These are phyloP conservation scores for Chlamydomonas eustigma DNA, from an alignment of 139 green algal genomes.

Conservation along the genomic window DNA sequence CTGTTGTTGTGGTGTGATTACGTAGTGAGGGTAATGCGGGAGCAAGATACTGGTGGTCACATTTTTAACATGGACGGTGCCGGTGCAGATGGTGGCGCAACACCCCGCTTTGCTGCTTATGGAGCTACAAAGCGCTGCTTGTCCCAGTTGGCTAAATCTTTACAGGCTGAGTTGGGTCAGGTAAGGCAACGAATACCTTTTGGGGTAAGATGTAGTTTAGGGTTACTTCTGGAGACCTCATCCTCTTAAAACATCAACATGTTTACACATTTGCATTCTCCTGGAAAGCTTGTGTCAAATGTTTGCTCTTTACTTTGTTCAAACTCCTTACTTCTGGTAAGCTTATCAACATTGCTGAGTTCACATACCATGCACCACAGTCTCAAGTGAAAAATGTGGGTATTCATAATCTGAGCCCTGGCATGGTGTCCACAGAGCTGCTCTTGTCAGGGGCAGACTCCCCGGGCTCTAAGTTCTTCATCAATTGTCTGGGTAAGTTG, in stretches of 20 bases:
- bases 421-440: conserved; percentile 93
- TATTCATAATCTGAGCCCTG: conserved; percentile 78
- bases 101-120: conserved; percentile 88
- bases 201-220: no score
- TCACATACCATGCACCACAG: conserved; percentile 18
- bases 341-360: no score
- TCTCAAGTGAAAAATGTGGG: conserved; percentile 64
- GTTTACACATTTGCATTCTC: no score
- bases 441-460: conserved; percentile 80
- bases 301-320: no score
- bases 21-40: conserved; percentile 81
- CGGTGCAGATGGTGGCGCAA: conserved; percentile 67
- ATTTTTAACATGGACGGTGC: conserved; percentile 92
- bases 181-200: no score
- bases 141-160: conserved; percentile 67
- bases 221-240: no score
- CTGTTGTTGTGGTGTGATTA: no score
- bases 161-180: conserved; percentile 55
- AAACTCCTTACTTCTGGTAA: no score
- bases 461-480: conserved; percentile 84
- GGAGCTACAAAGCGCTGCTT: conserved; percentile 88
- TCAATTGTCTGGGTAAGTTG: conserved; percentile 86
- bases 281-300: no score
- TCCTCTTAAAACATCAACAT: no score
- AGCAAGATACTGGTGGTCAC: conserved; percentile 76